These are phyloP conservation scores for Sechiopsis laciniata DNA, from an alignment of 306 rosid genomes.

Conservation along the genomic window DNA sequence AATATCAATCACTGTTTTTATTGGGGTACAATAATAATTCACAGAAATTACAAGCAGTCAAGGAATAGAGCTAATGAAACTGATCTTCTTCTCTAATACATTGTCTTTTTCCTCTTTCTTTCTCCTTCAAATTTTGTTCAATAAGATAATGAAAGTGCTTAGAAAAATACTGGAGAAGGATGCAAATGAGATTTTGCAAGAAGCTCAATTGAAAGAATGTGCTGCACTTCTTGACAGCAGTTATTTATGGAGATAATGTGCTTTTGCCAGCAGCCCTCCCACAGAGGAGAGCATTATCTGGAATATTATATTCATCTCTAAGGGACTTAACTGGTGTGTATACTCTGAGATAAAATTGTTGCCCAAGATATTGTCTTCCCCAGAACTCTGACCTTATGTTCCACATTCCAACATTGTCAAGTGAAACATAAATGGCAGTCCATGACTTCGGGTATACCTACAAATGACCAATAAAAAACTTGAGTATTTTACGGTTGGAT, in stretches of 20 bases:
- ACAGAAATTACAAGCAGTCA: not conserved
- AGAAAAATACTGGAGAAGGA: conserved; percentile 6
- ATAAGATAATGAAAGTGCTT: not conserved
- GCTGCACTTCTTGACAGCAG: not conserved
- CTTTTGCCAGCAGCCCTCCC: conserved; percentile 62
- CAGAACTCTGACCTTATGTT: conserved; percentile 75
- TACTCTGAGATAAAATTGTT: conserved; percentile 82
- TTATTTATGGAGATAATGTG: conserved; percentile 28
- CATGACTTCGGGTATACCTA: conserved; percentile 92
- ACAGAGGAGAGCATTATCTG: conserved; percentile 84
- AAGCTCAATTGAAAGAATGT: conserved; percentile 17
- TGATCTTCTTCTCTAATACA: not conserved
- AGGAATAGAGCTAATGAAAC: not conserved
- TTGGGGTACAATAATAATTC: conserved; percentile 12
- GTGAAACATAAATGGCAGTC: conserved; percentile 82
- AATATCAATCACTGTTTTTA: conserved; percentile 1
- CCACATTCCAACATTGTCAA: conserved; percentile 95
- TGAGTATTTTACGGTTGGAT: not conserved
- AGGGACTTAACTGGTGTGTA: conserved; percentile 57
- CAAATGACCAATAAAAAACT: conserved; percentile 5
- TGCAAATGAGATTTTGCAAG: conserved; percentile 10
- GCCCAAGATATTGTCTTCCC: conserved; percentile 87
- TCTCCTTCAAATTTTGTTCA: not conserved
- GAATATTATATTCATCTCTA: conserved; percentile 78
- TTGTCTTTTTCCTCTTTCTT: not conserved